Percentiles rank a stretch among this genome's conserved stretches.
These are phyloP conservation scores for Phialemoniopsis sp. DNA, from an alignment of 2,329 filamentous ascomycete genomes.

Conservation along the genomic window DNA sequence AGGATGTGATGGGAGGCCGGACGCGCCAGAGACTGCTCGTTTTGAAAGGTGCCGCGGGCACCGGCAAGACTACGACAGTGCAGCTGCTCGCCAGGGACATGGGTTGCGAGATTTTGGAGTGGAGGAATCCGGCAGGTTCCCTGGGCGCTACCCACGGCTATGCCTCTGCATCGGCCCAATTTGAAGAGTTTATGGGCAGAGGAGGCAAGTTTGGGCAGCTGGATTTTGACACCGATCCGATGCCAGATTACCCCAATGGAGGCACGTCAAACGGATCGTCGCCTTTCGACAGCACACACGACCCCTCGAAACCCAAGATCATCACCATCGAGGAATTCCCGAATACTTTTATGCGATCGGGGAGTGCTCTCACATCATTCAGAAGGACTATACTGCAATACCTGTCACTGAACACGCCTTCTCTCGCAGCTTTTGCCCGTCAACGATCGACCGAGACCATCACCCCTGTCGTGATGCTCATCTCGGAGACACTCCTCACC, in stretches of 20 bases:
- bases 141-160: conserved; percentile 55
- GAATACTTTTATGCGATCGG: conserved; percentile 66
- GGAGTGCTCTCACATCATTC: conserved; percentile 64
- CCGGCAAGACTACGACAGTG: conserved; percentile 88
- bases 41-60: conserved; percentile 85
- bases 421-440: conserved; percentile 41
- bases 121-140: conserved; percentile 75
- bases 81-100: conserved; percentile 74
- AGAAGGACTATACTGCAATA: conserved; percentile 72
- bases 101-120: conserved; percentile 76
- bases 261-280: conserved; percentile 7
- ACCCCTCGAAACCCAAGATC: conserved; percentile 39
- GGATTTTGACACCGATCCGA: conserved; percentile 15
- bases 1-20: conserved; percentile 64
- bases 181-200: conserved; percentile 86
- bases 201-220: conserved; percentile 70
- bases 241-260: conserved; percentile 2
- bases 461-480: conserved; percentile 78
- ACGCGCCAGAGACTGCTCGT: conserved; percentile 71
- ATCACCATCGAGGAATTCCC: conserved; percentile 82
- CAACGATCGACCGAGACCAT: conserved; percentile 39
- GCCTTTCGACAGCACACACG: not conserved
- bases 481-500: conserved; percentile 86
- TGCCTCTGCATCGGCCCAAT: conserved; percentile 71
- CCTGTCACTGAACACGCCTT: conserved; percentile 62